Evolutionary conservation across 805 yeast species (phyloP), one percentile per base, ranked within the genome.

Genomic region (Peterozyma toletana): DNA sequence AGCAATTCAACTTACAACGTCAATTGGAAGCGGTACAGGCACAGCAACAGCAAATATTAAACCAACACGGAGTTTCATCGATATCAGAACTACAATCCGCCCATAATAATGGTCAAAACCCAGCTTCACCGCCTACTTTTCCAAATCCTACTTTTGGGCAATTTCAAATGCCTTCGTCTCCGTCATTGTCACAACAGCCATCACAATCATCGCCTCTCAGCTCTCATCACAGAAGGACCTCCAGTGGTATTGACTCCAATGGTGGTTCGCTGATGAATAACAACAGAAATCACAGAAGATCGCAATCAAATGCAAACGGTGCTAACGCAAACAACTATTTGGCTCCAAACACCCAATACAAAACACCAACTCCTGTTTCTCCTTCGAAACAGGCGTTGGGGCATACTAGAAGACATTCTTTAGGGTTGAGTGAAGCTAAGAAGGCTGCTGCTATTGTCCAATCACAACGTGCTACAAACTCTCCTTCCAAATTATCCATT

Each of bases 391-490:
- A 68, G 40, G 67, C 66, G 13, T 65, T 70, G 48, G 96, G 97
- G 33, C 99, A 91, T 59, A 68, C 73, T 36, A 80, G 99, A 67
- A 79, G 99, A 60, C 98, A 91, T 60, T 89, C 97, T 0, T 68
- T 91, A 47, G 97, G 95, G 2, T 70, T 91, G 46, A 81, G 81
- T 42, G 99, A 91, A 64, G 98, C 98, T 11, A 89, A 86, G 55
- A 83, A 83, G 53, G 97, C 97, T 6, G 99, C 99, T n/a, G 96
- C 96, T 4, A 82, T 81, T 52, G 90, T 81, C 34, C 88, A 83
- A 57, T 82, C 84, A 2, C 93, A 87, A 59, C 75, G 89, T 60
- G 50, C 59, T 9, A 52, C 55, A 11, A 53, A 53, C 31, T 63
- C 69, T 10, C 68, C 68, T 29, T 55, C 66, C 9, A 59, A 58